Evolutionary conservation across 192 early-diverging fungal genomes (phyloP).

Genomic region (Blastocladiella britannica): DNA sequence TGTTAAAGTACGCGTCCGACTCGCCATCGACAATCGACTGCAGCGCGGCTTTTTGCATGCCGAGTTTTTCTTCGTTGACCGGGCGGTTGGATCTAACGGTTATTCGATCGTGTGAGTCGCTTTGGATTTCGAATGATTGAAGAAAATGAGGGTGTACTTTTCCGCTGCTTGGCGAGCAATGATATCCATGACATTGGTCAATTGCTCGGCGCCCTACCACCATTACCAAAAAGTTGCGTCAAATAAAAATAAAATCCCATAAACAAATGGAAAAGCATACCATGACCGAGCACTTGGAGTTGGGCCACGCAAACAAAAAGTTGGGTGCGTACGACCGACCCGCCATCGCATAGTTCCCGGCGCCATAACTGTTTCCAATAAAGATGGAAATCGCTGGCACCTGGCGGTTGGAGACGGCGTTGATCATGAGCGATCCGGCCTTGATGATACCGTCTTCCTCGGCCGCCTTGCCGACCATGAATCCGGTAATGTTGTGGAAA

Average conservation of each 20-base stretch:
- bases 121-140: constrained; percentile 26
- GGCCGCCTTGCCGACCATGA: constrained; percentile 44
- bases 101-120: constrained; percentile 19
- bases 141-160: constrained; percentile 18
- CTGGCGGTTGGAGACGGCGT: constrained; percentile 36
- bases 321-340: constrained; percentile 41
- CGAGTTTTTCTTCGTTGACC: constrained; percentile 29
- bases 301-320: constrained; percentile 1
- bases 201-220: constrained; percentile 50
- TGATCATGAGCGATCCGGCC: constrained; percentile 43
- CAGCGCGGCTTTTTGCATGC: constrained; percentile 21
- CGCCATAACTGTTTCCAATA: constrained; percentile 46
- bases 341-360: constrained; percentile 48
- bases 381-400: constrained; percentile 38
- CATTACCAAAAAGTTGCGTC: constrained; percentile 41
- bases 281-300: neutral
- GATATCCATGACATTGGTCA: constrained; percentile 45
- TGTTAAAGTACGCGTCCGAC: constrained; percentile 40
- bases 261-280: neutral
- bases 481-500: constrained; percentile 47
- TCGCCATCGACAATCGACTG: constrained; percentile 29
- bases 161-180: constrained; percentile 38
- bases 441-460: constrained; percentile 52
- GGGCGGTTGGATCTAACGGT: constrained; percentile 20
- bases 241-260: constrained; percentile 45